Evolutionary conservation across 208 protist species (phyloP), one percentile per base, ranked within the genome.

Genomic region (Herpetomonas samuelpessoai): DNA sequence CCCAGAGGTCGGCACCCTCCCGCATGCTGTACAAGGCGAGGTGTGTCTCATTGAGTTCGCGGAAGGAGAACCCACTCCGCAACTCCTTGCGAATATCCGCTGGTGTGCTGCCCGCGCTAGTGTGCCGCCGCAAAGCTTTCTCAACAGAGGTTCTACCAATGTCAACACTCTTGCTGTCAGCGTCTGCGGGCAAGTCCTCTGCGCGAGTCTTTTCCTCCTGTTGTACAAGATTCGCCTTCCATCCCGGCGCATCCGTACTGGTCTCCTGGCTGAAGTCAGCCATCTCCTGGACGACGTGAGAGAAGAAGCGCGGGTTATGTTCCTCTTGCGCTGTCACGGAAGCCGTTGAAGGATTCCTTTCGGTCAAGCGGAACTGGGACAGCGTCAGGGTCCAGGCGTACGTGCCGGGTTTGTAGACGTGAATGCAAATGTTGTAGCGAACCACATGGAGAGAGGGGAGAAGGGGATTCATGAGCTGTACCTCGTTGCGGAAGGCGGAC

Each of bases 341-440:
- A 18, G 12, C 14, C 18, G 18, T 28, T 19, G 41, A 44, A 2
- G 38, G 31, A 22, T 41, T 57, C 12, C 58, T 54, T 35, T 79
- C 72, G n/a, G 70, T 69, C 18, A 91, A 26, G 38, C 68, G 74
- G 41, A 77, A 79, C 52, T 86, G 66, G 18, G 79, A 59, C 10
- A 91, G 57, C 25, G 45, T 67, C 21, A 88, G 74, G 10, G 74
- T 53, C 85, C 85, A 92, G 48, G 71, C 75, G 64, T 89, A 92
- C 45, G 75, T 63, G 2, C 71, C 81, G 16, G 71, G 49, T 39
- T 70, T 70, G 56, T 79, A 71, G 18, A 69, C 85, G 63, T 81
- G 67, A 18, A 92, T 49, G 1, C 58, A 74, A 46, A 88, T 74
- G 49, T 86, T 74, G 64, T 84, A 88, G 9, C 76, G 78, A 18